These are phyloP conservation scores for Chalciporus pseudorubinellus DNA, from an alignment of 768 basidiomycete genomes.

Conservation along the genomic window DNA sequence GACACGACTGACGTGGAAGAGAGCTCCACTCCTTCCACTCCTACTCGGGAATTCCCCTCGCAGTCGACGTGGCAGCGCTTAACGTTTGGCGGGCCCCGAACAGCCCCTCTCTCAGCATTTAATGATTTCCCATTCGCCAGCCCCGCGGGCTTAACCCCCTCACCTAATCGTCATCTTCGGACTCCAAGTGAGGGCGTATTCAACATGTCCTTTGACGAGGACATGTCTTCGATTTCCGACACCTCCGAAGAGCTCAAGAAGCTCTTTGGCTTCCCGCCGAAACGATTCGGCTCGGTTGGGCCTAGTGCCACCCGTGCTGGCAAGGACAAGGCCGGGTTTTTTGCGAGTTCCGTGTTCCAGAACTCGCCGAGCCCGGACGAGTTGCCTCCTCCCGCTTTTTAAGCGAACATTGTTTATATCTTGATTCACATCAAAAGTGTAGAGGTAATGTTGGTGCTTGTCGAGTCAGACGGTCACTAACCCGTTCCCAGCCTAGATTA, in stretches of 20 bases:
- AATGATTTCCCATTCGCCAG: slow-evolving; percentile 41
- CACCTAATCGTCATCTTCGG: slow-evolving; percentile 49
- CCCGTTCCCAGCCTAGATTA: slow-evolving; percentile 32
- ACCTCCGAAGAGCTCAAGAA: slow-evolving; percentile 38
- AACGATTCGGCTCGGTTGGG: slow-evolving; percentile 31
- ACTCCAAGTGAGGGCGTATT: slow-evolving; percentile 76
- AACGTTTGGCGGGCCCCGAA: slow-evolving; percentile 43
- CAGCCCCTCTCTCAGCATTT: slow-evolving; percentile 46
- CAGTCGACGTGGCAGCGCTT: slow-evolving; percentile 33
- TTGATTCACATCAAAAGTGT: slow-evolving; percentile 33
- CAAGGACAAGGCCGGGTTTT: slow-evolving; percentile 49
- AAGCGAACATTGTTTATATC: slow-evolving; percentile 27
- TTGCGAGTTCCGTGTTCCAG: slow-evolving; percentile 82
- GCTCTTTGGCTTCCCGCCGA: slow-evolving; percentile 32
- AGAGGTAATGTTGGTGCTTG: slow-evolving; percentile 33
- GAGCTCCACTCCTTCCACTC: slow-evolving; percentile 50
- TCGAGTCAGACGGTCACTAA: not conserved
- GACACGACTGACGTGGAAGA: slow-evolving; percentile 56
- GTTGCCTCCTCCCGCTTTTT: slow-evolving; percentile 65
- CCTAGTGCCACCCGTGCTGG: slow-evolving; percentile 21
- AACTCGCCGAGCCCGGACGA: slow-evolving; percentile 85
- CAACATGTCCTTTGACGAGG: slow-evolving; percentile 72
- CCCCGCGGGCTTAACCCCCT: slow-evolving; percentile 35
- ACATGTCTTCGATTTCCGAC: slow-evolving; percentile 42
- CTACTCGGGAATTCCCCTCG: slow-evolving; percentile 42